Evolutionary conservation across 2,329 filamentous ascomycete species (phyloP).

Genomic region (Cordyceps cicadae): DNA sequence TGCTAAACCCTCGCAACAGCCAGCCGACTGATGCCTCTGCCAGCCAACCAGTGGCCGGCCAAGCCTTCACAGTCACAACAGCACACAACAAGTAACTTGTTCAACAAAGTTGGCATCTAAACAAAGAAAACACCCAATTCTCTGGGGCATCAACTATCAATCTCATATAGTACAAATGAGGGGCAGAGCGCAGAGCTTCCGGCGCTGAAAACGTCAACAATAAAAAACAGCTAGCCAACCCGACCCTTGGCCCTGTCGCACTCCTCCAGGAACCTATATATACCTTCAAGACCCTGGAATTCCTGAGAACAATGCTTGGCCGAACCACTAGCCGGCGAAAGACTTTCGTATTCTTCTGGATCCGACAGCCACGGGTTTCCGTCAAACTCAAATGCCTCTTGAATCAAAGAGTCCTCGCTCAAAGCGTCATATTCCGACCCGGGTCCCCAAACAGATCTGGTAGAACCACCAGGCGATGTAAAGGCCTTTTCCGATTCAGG

Average conservation of each 20-base stretch:
- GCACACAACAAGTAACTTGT: background rate
- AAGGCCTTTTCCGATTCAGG: conserved; percentile 39
- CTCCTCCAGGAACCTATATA: conserved; percentile 51
- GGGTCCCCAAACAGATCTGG: conserved; percentile 36
- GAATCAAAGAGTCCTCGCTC: conserved; percentile 27
- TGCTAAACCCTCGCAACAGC: conserved; percentile 14
- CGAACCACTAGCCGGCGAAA: conserved; percentile 40
- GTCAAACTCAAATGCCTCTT: conserved; percentile 35
- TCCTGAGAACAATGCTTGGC: conserved; percentile 37
- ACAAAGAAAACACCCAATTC: conserved; percentile 1
- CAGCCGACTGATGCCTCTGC: background rate
- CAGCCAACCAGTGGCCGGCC: background rate
- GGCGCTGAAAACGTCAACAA: background rate
- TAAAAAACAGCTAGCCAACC: conserved; percentile 19
- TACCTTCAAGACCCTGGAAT: conserved; percentile 48
- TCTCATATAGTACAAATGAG: conserved; percentile 16
- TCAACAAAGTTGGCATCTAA: background rate
- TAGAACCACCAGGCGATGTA: conserved; percentile 40
- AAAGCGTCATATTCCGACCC: conserved; percentile 31
- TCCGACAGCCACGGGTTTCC: conserved; percentile 42
- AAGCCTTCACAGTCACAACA: background rate
- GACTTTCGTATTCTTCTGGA: conserved; percentile 40
- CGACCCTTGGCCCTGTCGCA: conserved; percentile 39
- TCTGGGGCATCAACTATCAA: background rate
- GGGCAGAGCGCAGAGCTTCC: background rate